These are phyloP conservation scores for Neoascochyta sp. DNA, from an alignment of 2,329 filamentous ascomycete species.

Conservation along the genomic window DNA sequence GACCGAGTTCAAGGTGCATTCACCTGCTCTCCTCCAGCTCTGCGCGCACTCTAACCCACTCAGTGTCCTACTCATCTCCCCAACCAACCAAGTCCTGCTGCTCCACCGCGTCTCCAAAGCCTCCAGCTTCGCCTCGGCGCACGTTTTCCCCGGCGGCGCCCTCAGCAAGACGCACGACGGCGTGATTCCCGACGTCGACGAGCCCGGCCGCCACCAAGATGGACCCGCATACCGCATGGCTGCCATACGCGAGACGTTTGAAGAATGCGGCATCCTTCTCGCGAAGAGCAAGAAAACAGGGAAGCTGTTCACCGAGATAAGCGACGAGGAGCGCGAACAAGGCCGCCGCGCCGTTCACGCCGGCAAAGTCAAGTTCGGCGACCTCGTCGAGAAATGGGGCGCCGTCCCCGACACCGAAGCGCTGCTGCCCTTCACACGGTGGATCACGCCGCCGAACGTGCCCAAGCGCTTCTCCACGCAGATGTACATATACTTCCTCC, in stretches of 20 bases:
- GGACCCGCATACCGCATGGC: constrained; percentile 71
- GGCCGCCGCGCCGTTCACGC: constrained; percentile 67
- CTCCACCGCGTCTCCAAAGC: constrained; percentile 82
- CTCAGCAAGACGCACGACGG: constrained; percentile 76
- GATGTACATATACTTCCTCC: constrained; percentile 94
- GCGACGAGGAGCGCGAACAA: constrained; percentile 57
- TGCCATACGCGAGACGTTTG: constrained; percentile 87
- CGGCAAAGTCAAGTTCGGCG: constrained; percentile 60
- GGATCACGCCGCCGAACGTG: constrained; percentile 75
- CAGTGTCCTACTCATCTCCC: constrained; percentile 81
- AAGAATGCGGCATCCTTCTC: constrained; percentile 87
- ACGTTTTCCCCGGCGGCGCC: constrained; percentile 93
- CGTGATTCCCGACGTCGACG: constrained; percentile 47
- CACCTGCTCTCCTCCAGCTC: neutral
- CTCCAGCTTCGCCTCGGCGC: constrained; percentile 80
- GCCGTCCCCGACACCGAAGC: constrained; percentile 63
- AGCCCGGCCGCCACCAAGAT: constrained; percentile 63
- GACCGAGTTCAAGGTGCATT: constrained; percentile 61
- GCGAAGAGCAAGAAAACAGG: constrained; percentile 54
- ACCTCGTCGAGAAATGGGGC: constrained; percentile 59
- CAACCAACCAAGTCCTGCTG: constrained; percentile 80
- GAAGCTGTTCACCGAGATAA: constrained; percentile 57
- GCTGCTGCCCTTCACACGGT: constrained; percentile 80
- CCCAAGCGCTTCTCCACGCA: constrained; percentile 85
- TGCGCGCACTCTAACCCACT: constrained; percentile 1